A percentile compares a stretch with the other conserved stretches of the same genome.
Conservation (phyloP, 768 basidiomycete genomes). For the Mycena galopus region DNA sequence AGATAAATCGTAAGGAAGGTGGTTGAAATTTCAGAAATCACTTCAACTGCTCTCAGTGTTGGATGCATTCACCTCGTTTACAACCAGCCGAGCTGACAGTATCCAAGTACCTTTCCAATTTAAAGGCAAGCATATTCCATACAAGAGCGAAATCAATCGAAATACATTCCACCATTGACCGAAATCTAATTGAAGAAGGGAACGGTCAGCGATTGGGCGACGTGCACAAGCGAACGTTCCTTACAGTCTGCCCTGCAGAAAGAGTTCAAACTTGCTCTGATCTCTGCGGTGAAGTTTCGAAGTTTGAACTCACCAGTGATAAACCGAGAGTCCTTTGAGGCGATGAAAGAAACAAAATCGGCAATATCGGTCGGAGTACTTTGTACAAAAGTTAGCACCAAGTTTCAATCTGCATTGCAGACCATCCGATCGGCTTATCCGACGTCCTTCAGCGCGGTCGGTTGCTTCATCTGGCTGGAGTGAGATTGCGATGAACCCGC, state of each 20-base stretch:
- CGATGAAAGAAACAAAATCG: slow-evolving; percentile 15
- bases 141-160: slow-evolving; percentile 5
- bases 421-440: not conserved
- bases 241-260: slow-evolving; percentile 5
- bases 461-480: not conserved
- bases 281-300: too few species aligned
- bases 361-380: slow-evolving; percentile 13
- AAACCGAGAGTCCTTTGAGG: slow-evolving; percentile 20
- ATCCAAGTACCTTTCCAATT: too few species aligned
- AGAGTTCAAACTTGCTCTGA: not conserved
- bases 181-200: not conserved
- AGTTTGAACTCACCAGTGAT: slow-evolving; percentile 16
- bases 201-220: not conserved
- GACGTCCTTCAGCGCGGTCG: not conserved
- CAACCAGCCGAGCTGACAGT: too few species aligned
- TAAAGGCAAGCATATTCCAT: too few species aligned
- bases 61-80: too few species aligned
- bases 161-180: slow-evolving; percentile 13
- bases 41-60: too few species aligned
- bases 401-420: not conserved
- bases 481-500: not conserved
- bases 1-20: too few species aligned
- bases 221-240: not conserved
- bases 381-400: slow-evolving; percentile 8
- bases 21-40: too few species aligned